These are phyloP conservation scores for Aspergillus indologenus DNA, from an alignment of 495 filamentous ascomycete genomes.

Conservation along the genomic window DNA sequence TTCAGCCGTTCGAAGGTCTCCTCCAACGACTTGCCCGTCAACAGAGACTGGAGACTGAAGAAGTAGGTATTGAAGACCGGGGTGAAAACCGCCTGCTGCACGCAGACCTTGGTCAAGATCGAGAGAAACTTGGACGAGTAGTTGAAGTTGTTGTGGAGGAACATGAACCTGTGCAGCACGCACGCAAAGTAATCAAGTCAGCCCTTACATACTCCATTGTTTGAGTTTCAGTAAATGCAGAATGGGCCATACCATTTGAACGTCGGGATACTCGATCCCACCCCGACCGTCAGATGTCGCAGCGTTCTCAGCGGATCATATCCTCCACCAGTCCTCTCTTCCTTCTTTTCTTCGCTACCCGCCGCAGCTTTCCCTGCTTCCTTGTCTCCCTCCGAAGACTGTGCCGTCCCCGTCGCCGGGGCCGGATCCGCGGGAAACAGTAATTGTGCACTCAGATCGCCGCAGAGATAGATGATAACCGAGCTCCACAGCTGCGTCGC, in stretches of 20 bases:
- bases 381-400: slow-evolving; percentile 7
- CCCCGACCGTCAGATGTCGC: slow-evolving; percentile 71
- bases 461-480: slow-evolving; percentile 72
- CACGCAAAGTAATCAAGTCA: not conserved
- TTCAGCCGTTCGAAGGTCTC: slow-evolving; percentile 68
- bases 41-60: slow-evolving; percentile 77
- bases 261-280: slow-evolving; percentile 65
- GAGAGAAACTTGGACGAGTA: slow-evolving; percentile 68
- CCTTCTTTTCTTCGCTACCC: not conserved
- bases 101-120: slow-evolving; percentile 67
- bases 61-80: slow-evolving; percentile 90
- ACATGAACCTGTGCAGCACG: slow-evolving; percentile 63
- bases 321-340: slow-evolving; percentile 38
- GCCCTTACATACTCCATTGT: no score
- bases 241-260: slow-evolving; percentile 65
- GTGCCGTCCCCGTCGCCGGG: slow-evolving; percentile 4
- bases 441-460: slow-evolving; percentile 77
- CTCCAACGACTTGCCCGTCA: slow-evolving; percentile 51
- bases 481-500: slow-evolving; percentile 72
- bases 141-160: slow-evolving; percentile 76
- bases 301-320: slow-evolving; percentile 71
- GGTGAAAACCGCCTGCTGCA: slow-evolving; percentile 82
- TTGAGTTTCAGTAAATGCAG: not conserved
- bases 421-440: slow-evolving; percentile 39
- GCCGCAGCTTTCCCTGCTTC: slow-evolving; percentile 11